These are phyloP conservation scores for Exophiala xenobiotica DNA, from an alignment of 2,329 filamentous ascomycete species.

Conservation along the genomic window DNA sequence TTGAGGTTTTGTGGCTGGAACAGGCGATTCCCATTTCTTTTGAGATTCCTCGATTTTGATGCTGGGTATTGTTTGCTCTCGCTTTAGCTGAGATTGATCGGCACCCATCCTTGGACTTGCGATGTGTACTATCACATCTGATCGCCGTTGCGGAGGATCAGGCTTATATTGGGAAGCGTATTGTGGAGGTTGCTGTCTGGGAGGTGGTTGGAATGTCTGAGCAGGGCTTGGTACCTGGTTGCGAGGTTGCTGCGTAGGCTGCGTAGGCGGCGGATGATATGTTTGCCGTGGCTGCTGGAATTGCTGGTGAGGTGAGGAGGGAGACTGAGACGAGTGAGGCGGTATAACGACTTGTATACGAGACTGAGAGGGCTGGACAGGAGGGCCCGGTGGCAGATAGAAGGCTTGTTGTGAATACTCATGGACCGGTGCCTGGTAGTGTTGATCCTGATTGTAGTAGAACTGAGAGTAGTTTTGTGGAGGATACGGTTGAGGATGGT, in stretches of 20 bases:
- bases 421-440: conserved; percentile 3
- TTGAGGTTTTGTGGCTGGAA: not conserved
- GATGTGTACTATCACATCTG: conserved; percentile 12
- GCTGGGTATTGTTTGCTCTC: not conserved
- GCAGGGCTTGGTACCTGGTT: conserved; percentile 1
- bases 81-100: not conserved
- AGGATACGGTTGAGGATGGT: conserved; percentile 9
- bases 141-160: not conserved
- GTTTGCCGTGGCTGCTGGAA: not conserved
- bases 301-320: conserved; percentile 15
- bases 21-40: not conserved
- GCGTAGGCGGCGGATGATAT: too few species aligned
- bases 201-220: conserved; percentile 7
- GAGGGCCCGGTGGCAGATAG: not conserved
- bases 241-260: not conserved
- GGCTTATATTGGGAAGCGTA: not conserved
- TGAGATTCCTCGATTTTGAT: not conserved
- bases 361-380: not conserved
- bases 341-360: conserved; percentile 6
- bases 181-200: conserved; percentile 30
- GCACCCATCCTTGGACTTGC: conserved; percentile 15
- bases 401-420: conserved; percentile 7
- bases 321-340: conserved; percentile 27
- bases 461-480: conserved; percentile 38
- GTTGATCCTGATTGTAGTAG: conserved; percentile 41